A percentile compares a stretch with the other conserved stretches of the same genome.
phyloP scores from a whole-genome alignment of 2,329 filamentous ascomycete genomes.

The Aspergillus sp. region DNA sequence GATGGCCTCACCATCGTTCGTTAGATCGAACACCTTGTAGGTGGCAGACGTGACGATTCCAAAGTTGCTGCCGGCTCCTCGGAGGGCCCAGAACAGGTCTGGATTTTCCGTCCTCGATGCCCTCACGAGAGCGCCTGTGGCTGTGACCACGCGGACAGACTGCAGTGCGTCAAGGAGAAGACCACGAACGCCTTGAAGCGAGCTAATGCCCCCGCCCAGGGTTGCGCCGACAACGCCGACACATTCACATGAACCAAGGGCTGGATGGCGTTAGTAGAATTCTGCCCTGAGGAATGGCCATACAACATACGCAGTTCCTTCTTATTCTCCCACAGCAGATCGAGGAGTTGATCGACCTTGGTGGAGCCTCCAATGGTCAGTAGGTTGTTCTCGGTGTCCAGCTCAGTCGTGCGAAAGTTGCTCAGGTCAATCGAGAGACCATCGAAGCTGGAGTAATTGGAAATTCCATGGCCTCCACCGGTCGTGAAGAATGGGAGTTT shows the following conservation, averaged over 20 bases:
- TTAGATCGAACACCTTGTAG: constrained; percentile 30
- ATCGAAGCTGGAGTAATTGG: too few species aligned
- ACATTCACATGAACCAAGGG: not conserved
- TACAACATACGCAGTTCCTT: too few species aligned
- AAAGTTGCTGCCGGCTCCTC: constrained; percentile 44
- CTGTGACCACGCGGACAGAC: constrained; percentile 32
- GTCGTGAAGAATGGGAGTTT: not conserved
- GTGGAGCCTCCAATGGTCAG: not conserved
- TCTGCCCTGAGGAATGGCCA: accelerated
- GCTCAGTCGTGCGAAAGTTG: not conserved
- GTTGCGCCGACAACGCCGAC: constrained; percentile 16
- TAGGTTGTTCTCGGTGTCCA: not conserved
- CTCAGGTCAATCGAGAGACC: not conserved
- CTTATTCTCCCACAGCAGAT: too few species aligned
- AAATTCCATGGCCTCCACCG: not conserved
- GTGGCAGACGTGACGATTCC: constrained; percentile 40
- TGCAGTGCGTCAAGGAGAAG: constrained; percentile 17
- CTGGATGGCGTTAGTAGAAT: not conserved
- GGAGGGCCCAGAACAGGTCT: constrained; percentile 44
- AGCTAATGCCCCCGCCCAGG: constrained; percentile 20
- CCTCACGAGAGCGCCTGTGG: constrained; percentile 38
- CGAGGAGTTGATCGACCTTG: not conserved
- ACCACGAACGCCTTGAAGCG: constrained; percentile 14
- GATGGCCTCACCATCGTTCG: constrained; percentile 16
- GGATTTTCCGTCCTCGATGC: constrained; percentile 33